Evolutionary conservation across 441 rosid species (phyloP).

Genomic region (Erysimum cheiri): DNA sequence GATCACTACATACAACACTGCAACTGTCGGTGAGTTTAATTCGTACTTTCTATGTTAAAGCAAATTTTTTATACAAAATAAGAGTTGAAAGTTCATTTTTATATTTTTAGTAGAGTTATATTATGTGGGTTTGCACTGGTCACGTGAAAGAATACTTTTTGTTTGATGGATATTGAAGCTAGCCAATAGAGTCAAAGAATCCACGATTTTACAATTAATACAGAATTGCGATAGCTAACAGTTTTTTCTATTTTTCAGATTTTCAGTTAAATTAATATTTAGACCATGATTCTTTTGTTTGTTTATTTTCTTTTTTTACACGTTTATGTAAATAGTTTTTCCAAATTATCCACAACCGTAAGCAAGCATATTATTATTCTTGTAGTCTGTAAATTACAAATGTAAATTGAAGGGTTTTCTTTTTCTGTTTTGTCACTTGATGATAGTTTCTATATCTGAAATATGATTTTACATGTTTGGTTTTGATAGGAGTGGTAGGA

Average conservation of each 20-base stretch:
- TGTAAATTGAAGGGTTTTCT: too few relatives aligned
- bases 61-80: neutral
- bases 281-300: too few relatives aligned
- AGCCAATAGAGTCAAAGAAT: constrained; percentile 5
- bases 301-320: too few relatives aligned
- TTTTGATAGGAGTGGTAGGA: constrained; percentile 71
- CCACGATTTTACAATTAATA: neutral
- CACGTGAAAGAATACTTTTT: constrained; percentile 10
- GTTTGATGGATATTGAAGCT: neutral
- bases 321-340: too few relatives aligned
- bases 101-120: neutral
- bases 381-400: too few relatives aligned
- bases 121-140: constrained; percentile 17
- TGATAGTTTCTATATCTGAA: too few relatives aligned
- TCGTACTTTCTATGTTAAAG: constrained; percentile 3
- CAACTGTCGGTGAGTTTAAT: constrained; percentile 76
- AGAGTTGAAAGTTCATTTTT: constrained; percentile 5
- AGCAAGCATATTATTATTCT: too few relatives aligned
- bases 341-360: too few relatives aligned
- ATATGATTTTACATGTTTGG: neutral
- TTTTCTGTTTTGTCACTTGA: too few relatives aligned
- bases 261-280: too few relatives aligned
- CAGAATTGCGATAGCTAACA: neutral
- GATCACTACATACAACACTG: constrained; percentile 71
- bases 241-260: too few relatives aligned